These are phyloP conservation scores for Mycocentrospora acerina DNA, from an alignment of 2,329 filamentous ascomycete genomes.

Conservation along the genomic window DNA sequence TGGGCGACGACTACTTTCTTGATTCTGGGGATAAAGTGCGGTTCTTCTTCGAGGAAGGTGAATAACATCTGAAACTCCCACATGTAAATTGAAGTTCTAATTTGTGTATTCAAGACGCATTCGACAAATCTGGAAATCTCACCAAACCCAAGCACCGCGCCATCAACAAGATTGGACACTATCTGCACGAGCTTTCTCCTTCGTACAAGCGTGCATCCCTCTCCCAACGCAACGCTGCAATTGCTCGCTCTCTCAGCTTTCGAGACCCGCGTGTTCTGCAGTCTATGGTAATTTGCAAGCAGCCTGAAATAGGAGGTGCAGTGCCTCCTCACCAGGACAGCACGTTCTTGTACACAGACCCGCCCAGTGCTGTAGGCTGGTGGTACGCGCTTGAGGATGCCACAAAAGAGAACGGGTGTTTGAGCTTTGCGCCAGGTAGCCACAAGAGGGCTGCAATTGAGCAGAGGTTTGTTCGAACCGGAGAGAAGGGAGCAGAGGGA, in stretches of 20 bases:
- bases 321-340: constrained; percentile 91
- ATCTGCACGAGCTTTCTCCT: constrained; percentile 50
- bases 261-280: constrained; percentile 76
- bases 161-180: constrained; percentile 69
- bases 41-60: constrained; percentile 91
- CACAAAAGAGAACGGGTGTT: constrained; percentile 79
- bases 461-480: constrained; percentile 71
- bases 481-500: constrained; percentile 36
- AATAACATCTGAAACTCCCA: neutral
- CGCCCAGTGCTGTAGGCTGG: constrained; percentile 87
- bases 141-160: constrained; percentile 77
- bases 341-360: constrained; percentile 87
- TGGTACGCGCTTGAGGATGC: constrained; percentile 98
- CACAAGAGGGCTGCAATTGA: constrained; percentile 72
- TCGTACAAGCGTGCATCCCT: constrained; percentile 55
- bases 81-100: too few relatives aligned
- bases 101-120: constrained; percentile 62
- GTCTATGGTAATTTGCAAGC: constrained; percentile 98
- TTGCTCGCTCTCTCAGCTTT: constrained; percentile 74
- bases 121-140: constrained; percentile 65
- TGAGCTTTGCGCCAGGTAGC: constrained; percentile 82
- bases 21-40: constrained; percentile 85
- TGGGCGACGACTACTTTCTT: constrained; percentile 94
- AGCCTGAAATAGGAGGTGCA: constrained; percentile 90
- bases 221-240: constrained; percentile 57